These are phyloP conservation scores for Viridothelium virens DNA, from an alignment of 495 filamentous ascomycete genomes.

Conservation along the genomic window DNA sequence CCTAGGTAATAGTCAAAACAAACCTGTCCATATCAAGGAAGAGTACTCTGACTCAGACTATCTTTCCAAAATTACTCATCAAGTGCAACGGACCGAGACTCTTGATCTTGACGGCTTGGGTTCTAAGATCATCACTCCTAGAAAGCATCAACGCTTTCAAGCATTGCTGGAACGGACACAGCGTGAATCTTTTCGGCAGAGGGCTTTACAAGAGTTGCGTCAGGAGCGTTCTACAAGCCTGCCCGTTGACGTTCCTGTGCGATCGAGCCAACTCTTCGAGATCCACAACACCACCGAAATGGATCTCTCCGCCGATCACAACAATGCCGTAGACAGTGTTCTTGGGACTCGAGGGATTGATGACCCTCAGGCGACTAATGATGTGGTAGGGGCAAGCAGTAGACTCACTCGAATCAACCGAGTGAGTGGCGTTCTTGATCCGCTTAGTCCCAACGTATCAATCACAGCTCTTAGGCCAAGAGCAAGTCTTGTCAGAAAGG, in stretches of 20 bases:
- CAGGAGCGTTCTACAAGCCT: conserved; percentile 23
- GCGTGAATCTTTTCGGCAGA: conserved; percentile 8
- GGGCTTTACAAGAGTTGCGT: conserved; percentile 12
- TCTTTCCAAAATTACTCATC: background rate
- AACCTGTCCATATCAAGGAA: conserved; percentile 30
- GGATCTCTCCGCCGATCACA: background rate
- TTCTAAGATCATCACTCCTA: conserved; percentile 20
- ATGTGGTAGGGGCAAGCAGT: too few relatives aligned
- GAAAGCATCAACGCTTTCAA: conserved; percentile 17
- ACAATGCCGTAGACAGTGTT: too few relatives aligned
- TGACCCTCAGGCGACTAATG: too few relatives aligned
- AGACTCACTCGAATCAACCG: background rate
- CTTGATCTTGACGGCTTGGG: conserved; percentile 35
- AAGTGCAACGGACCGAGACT: conserved; percentile 28
- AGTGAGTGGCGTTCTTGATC: conserved; percentile 6
- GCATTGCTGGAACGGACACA: conserved; percentile 13
- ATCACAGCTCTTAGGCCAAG: background rate
- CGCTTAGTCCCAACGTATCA: conserved; percentile 19
- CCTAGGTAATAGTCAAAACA: conserved; percentile 17
- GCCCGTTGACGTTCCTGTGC: conserved; percentile 10
- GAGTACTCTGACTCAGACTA: conserved; percentile 17
- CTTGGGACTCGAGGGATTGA: too few relatives aligned
- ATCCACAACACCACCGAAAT: background rate
- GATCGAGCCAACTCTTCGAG: background rate
- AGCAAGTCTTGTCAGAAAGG: background rate